Evolutionary conservation across 78 protist genomes (phyloP).

Genomic region (Monocercomonoides exilis): DNA sequence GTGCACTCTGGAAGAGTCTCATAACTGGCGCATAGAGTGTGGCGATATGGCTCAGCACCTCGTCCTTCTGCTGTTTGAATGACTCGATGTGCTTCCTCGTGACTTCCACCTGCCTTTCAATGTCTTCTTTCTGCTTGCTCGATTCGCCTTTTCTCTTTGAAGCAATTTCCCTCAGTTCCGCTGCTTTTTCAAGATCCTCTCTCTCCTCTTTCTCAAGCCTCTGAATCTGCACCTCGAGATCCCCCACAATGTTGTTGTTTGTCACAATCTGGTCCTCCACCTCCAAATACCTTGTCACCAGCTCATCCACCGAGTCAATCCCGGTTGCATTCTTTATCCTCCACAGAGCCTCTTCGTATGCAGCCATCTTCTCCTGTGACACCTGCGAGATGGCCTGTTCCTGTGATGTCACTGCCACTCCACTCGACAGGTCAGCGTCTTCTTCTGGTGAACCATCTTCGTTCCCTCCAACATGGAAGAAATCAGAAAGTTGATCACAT

Average conservation of each 20-base stretch:
- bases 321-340: conserved; percentile 61
- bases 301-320: conserved; percentile 45
- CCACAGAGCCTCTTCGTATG: conserved; percentile 61
- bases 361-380: conserved; percentile 13
- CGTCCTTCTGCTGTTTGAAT: not conserved
- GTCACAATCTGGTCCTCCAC: conserved; percentile 53
- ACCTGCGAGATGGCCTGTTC: not conserved
- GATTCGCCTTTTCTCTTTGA: not conserved
- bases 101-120: not conserved
- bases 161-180: not conserved
- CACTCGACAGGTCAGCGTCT: not conserved
- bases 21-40: not conserved
- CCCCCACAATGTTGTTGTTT: not conserved
- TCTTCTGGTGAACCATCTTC: not conserved
- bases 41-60: not conserved
- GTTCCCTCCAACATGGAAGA: not conserved
- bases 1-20: not conserved
- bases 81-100: not conserved
- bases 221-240: not conserved
- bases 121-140: not conserved
- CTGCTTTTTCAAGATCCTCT: not conserved
- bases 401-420: conserved; percentile 4
- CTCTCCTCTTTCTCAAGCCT: not conserved
- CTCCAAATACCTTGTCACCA: conserved; percentile 41
- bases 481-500: not conserved